Evolutionary conservation across 2,329 filamentous ascomycete species (phyloP).

Genomic region (Alternaria sp.): DNA sequence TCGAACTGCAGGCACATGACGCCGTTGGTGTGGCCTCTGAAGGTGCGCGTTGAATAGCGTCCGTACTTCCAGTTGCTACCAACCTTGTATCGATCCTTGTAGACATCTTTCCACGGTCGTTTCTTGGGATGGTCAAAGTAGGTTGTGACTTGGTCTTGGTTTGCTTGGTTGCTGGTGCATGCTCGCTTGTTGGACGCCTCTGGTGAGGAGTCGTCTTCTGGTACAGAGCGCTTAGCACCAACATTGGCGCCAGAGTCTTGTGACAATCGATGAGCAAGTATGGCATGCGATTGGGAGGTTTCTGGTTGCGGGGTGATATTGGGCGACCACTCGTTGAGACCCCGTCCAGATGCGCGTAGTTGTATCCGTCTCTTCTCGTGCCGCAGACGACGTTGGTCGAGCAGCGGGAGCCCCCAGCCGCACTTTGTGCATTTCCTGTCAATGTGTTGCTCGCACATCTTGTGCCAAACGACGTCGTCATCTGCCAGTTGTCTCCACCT

Average conservation of each 20-base stretch:
- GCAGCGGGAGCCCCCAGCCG: slow-evolving; percentile 89
- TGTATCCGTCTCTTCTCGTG: slow-evolving; percentile 89
- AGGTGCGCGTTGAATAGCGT: slow-evolving; percentile 81
- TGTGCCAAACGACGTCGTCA: slow-evolving; percentile 97
- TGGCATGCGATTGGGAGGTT: slow-evolving; percentile 15
- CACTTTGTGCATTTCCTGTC: slow-evolving; percentile 94
- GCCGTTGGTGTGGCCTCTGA: slow-evolving; percentile 88
- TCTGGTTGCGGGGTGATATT: slow-evolving; percentile 60
- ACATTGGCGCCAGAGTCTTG: slow-evolving; percentile 27
- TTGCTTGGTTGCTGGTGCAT: slow-evolving; percentile 37
- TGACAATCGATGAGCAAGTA: slow-evolving; percentile 22
- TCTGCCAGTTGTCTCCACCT: slow-evolving; percentile 92
- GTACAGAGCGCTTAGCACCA: slow-evolving; percentile 41
- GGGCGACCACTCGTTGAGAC: slow-evolving; percentile 63
- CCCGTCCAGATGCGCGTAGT: slow-evolving; percentile 69
- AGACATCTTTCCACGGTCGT: slow-evolving; percentile 95
- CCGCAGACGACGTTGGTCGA: slow-evolving; percentile 87
- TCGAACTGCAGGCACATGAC: slow-evolving; percentile 83
- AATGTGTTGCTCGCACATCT: slow-evolving; percentile 98
- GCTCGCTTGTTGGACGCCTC: slow-evolving; percentile 45
- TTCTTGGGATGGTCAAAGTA: slow-evolving; percentile 60
- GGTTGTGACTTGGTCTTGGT: slow-evolving; percentile 50
- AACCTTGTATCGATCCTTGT: slow-evolving; percentile 93
- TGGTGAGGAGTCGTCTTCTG: slow-evolving; percentile 35
- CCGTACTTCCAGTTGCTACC: slow-evolving; percentile 98